Evolutionary conservation across 768 basidiomycete species (phyloP), one percentile per base, ranked within the genome.

Genomic region (Naganishia kalamii): DNA sequence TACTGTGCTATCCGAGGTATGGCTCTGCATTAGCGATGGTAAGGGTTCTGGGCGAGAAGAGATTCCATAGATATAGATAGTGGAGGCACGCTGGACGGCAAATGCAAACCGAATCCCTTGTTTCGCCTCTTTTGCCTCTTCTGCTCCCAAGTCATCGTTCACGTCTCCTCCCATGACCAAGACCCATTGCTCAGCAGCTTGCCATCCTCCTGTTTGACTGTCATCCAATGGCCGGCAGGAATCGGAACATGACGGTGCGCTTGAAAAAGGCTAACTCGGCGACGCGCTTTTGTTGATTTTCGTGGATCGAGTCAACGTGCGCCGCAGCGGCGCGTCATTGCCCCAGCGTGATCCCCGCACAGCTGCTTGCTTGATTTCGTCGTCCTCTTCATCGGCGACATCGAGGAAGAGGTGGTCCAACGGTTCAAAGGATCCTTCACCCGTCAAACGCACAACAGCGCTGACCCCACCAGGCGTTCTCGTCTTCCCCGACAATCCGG

Each of bases 1-100:
- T 76, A 75, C 62, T 62, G 67, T 6, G 77, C 74, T 1, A 50
- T 77, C 46, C 52, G 69, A 27, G 72, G 70, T 3, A 77, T 76
- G 74, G 72, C 65, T 44, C n/a, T 49, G 15, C 49, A 63, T 33
- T 63, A 51, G 13, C n/a, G n/a, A n/a, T n/a, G n/a, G n/a, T n/a
- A n/a, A n/a, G n/a, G n/a, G n/a, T n/a, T n/a, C n/a, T n/a, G n/a
- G n/a, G n/a, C n/a, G n/a, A n/a, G n/a, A n/a, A n/a, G 52, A 12
- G 23, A 41, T 37, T n/a, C 21, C 40, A n/a, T 8, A n/a, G 21
- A 49, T 23, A 49, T 11, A 21, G 48, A 23, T 49, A 8, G n/a
- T 29, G 12, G 48, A 49, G n/a, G 27, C n/a, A 12, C 41, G 12
- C 12, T 12, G 13, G 12, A n/a, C n/a, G n/a, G 41, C 41, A 43